Evolutionary conservation across 768 basidiomycete genomes (phyloP), one percentile per base, ranked within the genome.

Genomic region (Gymnopilus junonius): DNA sequence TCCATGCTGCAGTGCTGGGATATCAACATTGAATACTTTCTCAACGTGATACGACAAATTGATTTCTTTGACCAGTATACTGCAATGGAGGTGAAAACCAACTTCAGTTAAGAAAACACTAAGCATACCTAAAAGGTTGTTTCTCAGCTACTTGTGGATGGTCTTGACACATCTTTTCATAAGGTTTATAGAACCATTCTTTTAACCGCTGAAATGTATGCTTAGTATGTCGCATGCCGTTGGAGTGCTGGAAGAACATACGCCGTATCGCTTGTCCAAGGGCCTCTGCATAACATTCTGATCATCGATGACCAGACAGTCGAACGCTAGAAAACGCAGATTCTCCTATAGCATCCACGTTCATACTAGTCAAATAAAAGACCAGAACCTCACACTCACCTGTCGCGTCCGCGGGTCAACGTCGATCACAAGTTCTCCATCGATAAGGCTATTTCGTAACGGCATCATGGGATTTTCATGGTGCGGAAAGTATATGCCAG

Each of bases 401-500:
- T 81, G 77, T 46, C 85, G 86, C 34, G 89, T 94, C 37, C 74
- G 76, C 8, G 90, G 91, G 72, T 98, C 94, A 25, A 90, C 83
- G 71, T 99, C 97, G 56, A 94, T 80, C 5, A 99, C 95, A 43
- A 99, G 86, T 73, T 99, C 97, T 37, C 94, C 97, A 70, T 99
- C 97, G 20, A 99, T 76, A 10, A 99, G 79, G 0, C 93, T 93
- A 71, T 92, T 90, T 66, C 85, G 82, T 40, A 97, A 82, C 2
- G 91, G 89, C 20, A 78, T 80, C 64, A 78, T 78, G 2, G 85
- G 87, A 64, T 89, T 83, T 67, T 92, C 92, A 69, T 91, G 89
- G 70, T 96, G 93, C 23, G 97, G 97, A 71, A 99, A 98, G 77
- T 84, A 93, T 40, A 98, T 81, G 2, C 93, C 94, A 14, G 77